A percentile compares a stretch with the other conserved stretches of the same genome.
These are phyloP conservation scores for Umbelopsis ramanniana DNA, from an alignment of 192 early-diverging fungal genomes.

Conservation along the genomic window DNA sequence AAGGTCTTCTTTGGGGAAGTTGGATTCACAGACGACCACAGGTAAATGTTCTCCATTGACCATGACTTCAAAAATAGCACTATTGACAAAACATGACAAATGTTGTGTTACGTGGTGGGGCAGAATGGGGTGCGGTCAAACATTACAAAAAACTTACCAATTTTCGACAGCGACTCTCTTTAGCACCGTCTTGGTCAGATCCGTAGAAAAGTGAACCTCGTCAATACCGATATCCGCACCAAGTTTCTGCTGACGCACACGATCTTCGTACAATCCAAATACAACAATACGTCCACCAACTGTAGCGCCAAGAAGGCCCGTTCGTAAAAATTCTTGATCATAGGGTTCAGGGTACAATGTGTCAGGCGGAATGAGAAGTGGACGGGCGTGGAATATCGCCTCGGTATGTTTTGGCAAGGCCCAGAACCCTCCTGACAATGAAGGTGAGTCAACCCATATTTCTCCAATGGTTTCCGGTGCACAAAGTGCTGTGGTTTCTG, in stretches of 20 bases:
- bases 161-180: slow-evolving; percentile 38
- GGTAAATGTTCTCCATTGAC: slow-evolving; percentile 77
- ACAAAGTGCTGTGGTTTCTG: slow-evolving; percentile 77
- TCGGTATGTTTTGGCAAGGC: slow-evolving; percentile 73
- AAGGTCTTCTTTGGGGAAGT: slow-evolving; percentile 50
- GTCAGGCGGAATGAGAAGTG: slow-evolving; percentile 54
- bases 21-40: slow-evolving; percentile 71
- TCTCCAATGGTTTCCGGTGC: slow-evolving; percentile 79
- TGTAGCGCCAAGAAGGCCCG: slow-evolving; percentile 73
- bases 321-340: slow-evolving; percentile 73
- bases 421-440: slow-evolving; percentile 79
- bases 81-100: slow-evolving; percentile 17
- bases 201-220: slow-evolving; percentile 43
- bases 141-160: slow-evolving; percentile 42
- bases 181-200: slow-evolving; percentile 41
- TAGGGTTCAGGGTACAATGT: slow-evolving; percentile 56
- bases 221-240: slow-evolving; percentile 34
- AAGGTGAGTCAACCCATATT: slow-evolving; percentile 82
- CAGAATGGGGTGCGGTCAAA: too few species aligned
- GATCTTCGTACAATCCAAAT: slow-evolving; percentile 79
- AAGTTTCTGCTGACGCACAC: slow-evolving; percentile 61
- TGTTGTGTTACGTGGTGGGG: too few species aligned
- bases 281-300: slow-evolving; percentile 74
- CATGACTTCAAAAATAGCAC: slow-evolving; percentile 66
- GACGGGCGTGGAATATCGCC: slow-evolving; percentile 73